phyloP scores from a whole-genome alignment of 2,329 filamentous ascomycete genomes.

The Lasiodiplodia theobromae region DNA sequence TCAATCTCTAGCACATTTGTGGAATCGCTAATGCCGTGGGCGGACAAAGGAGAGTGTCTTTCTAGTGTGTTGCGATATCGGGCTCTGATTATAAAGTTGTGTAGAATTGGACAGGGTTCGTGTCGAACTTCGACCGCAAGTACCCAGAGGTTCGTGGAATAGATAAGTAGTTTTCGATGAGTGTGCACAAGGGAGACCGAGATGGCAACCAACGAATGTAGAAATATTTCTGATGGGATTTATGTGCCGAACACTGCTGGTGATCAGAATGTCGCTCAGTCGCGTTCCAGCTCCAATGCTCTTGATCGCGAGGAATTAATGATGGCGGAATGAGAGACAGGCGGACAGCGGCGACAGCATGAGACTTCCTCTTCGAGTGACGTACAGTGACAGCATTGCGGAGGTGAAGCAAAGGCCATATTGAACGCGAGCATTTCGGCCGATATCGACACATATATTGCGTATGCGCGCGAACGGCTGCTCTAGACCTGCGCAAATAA shows the following conservation, averaged over 20 bases:
- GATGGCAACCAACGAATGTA: not conserved
- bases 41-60: no score
- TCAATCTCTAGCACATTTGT: not conserved
- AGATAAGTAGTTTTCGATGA: not conserved
- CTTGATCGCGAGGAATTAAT: not conserved
- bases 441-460: constrained; percentile 17
- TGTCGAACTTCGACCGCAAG: not conserved
- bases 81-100: not conserved
- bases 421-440: constrained; percentile 17
- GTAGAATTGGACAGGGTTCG: not conserved
- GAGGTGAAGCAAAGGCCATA: constrained; percentile 6
- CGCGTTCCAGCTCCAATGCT: not conserved
- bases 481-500: constrained; percentile 16
- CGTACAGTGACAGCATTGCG: not conserved
- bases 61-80: not conserved
- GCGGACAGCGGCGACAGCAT: not conserved
- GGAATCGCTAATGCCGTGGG: no score
- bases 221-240: no score
- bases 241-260: not conserved
- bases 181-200: not conserved
- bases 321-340: not conserved
- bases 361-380: not conserved
- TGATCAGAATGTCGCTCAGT: not conserved
- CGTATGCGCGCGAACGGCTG: not conserved
- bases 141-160: not conserved